A percentile compares a stretch with the other conserved stretches of the same genome.
Conservation (phyloP, 2,329 filamentous ascomycete species). For the Fusarium tuaranense region DNA sequence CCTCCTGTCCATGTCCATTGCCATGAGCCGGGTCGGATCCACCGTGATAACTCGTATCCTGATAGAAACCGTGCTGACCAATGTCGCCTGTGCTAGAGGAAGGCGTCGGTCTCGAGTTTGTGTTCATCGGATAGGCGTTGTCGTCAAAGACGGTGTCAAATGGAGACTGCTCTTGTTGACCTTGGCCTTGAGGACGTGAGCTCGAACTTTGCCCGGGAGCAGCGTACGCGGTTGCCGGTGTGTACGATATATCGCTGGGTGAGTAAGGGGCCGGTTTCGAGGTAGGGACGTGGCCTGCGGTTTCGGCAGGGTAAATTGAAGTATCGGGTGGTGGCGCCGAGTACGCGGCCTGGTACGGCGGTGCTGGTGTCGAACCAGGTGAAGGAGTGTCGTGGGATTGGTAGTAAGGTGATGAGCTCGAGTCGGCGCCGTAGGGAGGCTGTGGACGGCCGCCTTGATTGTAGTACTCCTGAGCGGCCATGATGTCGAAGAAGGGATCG, state of each 20-base stretch:
- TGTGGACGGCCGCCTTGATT: conserved; percentile 55
- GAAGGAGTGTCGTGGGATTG: conserved; percentile 56
- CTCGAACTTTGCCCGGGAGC: conserved; percentile 40
- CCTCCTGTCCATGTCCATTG: conserved; percentile 58
- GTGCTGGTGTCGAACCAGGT: conserved; percentile 51
- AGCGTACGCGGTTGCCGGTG: conserved; percentile 40
- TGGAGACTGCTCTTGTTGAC: conserved; percentile 60
- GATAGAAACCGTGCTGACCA: conserved; percentile 54
- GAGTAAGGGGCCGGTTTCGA: conserved; percentile 39
- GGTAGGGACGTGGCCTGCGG: conserved; percentile 27
- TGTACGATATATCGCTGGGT: conserved; percentile 36
- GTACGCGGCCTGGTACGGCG: conserved; percentile 49
- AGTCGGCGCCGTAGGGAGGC: conserved; percentile 50
- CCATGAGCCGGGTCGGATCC: conserved; percentile 53
- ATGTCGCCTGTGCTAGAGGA: conserved; percentile 54
- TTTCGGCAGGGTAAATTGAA: conserved; percentile 36
- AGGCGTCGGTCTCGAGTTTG: conserved; percentile 53
- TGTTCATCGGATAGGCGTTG: conserved; percentile 69
- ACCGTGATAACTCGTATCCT: conserved; percentile 68
- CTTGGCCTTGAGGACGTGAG: conserved; percentile 33
- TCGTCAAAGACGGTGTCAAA: conserved; percentile 78
- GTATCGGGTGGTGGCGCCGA: conserved; percentile 30
- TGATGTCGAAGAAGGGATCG: conserved; percentile 45
- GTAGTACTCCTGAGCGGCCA: conserved; percentile 77
- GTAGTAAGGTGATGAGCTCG: conserved; percentile 57